Evolutionary conservation across 2,329 filamentous ascomycete genomes (phyloP).

Genomic region (Incumbomyces delicatus): DNA sequence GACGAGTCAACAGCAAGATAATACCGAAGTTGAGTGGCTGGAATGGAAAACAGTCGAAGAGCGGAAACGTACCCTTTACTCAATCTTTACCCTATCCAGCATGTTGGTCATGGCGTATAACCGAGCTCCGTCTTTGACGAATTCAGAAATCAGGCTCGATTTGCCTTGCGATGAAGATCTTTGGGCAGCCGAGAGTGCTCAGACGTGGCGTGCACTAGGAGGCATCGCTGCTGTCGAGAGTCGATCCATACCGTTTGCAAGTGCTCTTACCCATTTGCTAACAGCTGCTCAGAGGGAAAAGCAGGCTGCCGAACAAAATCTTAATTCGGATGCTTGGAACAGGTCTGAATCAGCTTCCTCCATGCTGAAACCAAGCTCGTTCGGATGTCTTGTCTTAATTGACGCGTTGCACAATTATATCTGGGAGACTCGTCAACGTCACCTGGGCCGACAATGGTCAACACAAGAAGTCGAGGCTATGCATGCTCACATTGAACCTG

Average conservation of each 20-base stretch:
- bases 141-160: slow-evolving; percentile 83
- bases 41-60: slow-evolving; percentile 84
- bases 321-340: slow-evolving; percentile 18
- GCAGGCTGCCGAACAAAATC: slow-evolving; percentile 21
- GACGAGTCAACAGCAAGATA: slow-evolving; percentile 26
- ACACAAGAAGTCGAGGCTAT: slow-evolving; percentile 88
- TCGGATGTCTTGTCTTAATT: slow-evolving; percentile 83
- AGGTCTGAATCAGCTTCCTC: slow-evolving; percentile 25
- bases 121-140: slow-evolving; percentile 79
- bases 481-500: slow-evolving; percentile 90
- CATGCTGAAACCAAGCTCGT: slow-evolving; percentile 69
- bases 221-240: slow-evolving; percentile 60
- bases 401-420: slow-evolving; percentile 96
- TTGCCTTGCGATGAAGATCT: slow-evolving; percentile 89
- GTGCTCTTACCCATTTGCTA: slow-evolving; percentile 69
- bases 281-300: slow-evolving; percentile 50
- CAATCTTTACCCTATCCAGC: slow-evolving; percentile 84
- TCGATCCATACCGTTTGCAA: slow-evolving; percentile 68
- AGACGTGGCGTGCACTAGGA: slow-evolving; percentile 69
- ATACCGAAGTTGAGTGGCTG: slow-evolving; percentile 68
- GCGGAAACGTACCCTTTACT: slow-evolving; percentile 83
- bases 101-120: slow-evolving; percentile 88
- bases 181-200: slow-evolving; percentile 72
- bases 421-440: slow-evolving; percentile 89
- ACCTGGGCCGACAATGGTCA: slow-evolving; percentile 82